Evolutionary conservation across 1,284 basidiomycete genomes (phyloP), one percentile per base, ranked within the genome.

Genomic region (Sporisorium scitamineum): DNA sequence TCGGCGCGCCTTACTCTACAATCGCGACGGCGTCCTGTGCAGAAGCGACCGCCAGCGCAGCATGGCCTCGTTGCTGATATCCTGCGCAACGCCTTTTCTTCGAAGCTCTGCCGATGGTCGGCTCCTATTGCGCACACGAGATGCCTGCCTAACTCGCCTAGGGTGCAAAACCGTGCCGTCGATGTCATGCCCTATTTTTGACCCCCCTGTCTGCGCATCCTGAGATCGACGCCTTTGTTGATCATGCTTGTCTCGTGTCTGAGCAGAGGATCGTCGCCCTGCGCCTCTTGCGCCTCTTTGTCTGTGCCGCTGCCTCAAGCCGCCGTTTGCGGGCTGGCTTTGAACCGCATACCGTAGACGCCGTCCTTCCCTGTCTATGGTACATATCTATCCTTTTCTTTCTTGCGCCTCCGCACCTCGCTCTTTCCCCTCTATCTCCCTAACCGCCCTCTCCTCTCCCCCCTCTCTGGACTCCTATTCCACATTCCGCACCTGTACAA

Each of bases 371-470:
- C 61, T 14, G 54, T 61, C 29, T 31, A 34, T 47, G 54, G 26
- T 60, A 63, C 54, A 70, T 70, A 44, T 70, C 67, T 34, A 54
- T 26, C n/a, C 52, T 56, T 53, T 55, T 53, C 34, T 24, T 52
- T 27, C 47, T 37, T 22, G 11, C 41, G 32, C 39, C 53, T 45
- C 47, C 50, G 34, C 39, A 32, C 58, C 26, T 53, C 26, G 31
- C 53, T 27, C 9, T 45, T n/a, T 27, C 27, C n/a, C 11, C 32
- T 31, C 55, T 42, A 20, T 27, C 26, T 54, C 51, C 34, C 27
- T 24, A 18, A 42, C 32, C 50, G 26, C 52, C n/a, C 37, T 39
- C 27, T 51, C 29, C 32, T 29, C 50, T 27, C 16, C 24, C 16
- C 24, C 26, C 27, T 26, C 10, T 22, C 32, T 39, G 5, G 14